Percentiles rank a stretch among this genome's conserved stretches.
phyloP scores from a whole-genome alignment of 106 monocot species.

The Acorus calamus region DNA sequence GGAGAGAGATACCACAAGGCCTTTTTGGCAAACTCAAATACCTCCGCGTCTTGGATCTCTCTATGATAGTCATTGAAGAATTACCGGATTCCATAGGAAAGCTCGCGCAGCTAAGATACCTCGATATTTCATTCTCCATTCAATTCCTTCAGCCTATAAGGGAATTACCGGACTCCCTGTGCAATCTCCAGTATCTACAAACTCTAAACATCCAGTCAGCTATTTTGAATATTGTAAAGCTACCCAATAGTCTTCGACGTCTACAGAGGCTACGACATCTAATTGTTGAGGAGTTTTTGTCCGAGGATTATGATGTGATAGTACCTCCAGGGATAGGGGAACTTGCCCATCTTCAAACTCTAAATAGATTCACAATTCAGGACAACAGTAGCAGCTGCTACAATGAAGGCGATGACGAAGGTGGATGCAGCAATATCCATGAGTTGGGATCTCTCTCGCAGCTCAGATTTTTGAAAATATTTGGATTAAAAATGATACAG shows the following conservation, averaged over 20 bases:
- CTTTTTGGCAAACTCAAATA: neutral
- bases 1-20: neutral
- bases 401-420: neutral
- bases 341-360: neutral
- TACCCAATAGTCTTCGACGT: neutral
- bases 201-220: neutral
- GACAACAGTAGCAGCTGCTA: too few species aligned
- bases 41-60: constrained; percentile 8
- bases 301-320: neutral
- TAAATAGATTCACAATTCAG: neutral
- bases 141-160: neutral
- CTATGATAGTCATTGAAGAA: neutral
- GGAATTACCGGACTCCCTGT: constrained; percentile 7
- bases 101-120: constrained; percentile 20
- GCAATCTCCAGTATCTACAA: constrained; percentile 17
- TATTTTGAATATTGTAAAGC: neutral
- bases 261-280: neutral
- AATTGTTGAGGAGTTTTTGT: neutral
- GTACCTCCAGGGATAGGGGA: neutral
- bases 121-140: constrained; percentile 10
- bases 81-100: constrained; percentile 14
- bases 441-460: neutral
- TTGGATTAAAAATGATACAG: too few species aligned
- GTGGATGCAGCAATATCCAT: neutral
- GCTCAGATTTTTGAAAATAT: neutral